A percentile compares a stretch with the other conserved stretches of the same genome.
These are phyloP conservation scores for Plectosphaerella sp. DNA, from an alignment of 2,329 filamentous ascomycete species.

Conservation along the genomic window DNA sequence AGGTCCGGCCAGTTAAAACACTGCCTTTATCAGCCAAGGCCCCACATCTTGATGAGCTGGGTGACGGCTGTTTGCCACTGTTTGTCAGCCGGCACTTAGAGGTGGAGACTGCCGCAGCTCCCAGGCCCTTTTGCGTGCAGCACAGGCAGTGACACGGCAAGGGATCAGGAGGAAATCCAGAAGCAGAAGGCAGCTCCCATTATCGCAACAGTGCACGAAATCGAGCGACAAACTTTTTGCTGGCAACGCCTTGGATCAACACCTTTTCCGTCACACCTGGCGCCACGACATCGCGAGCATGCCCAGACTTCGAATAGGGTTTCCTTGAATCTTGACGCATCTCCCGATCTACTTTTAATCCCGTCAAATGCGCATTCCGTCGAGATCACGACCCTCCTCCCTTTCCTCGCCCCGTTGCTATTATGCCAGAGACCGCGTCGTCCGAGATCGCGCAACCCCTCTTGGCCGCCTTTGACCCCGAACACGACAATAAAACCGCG, in stretches of 20 bases:
- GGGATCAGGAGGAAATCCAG: not conserved
- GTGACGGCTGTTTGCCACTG: no score
- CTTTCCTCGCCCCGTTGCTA: conserved; percentile 39
- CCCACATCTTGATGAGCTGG: no score
- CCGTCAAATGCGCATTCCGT: conserved; percentile 54
- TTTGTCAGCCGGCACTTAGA: no score
- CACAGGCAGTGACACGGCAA: no score
- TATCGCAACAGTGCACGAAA: conserved; percentile 6
- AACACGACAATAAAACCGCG: conserved; percentile 15
- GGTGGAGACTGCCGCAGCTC: no score
- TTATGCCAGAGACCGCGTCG: conserved; percentile 60
- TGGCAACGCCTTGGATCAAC: conserved; percentile 37
- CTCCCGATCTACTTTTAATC: conserved; percentile 52
- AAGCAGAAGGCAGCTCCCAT: not conserved
- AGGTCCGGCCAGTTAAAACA: no score
- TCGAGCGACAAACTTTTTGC: conserved; percentile 41
- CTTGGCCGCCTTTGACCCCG: conserved; percentile 17
- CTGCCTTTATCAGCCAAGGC: no score
- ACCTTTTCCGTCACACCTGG: conserved; percentile 39
- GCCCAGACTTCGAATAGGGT: conserved; percentile 45
- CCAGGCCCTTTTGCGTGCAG: no score
- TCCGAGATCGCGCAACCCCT: conserved; percentile 36
- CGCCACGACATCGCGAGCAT: conserved; percentile 48
- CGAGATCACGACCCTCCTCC: conserved; percentile 46
- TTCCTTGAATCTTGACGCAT: conserved; percentile 40